Conservation (phyloP, 1,284 basidiomycete species). For the Ganoderma boninense region DNA sequence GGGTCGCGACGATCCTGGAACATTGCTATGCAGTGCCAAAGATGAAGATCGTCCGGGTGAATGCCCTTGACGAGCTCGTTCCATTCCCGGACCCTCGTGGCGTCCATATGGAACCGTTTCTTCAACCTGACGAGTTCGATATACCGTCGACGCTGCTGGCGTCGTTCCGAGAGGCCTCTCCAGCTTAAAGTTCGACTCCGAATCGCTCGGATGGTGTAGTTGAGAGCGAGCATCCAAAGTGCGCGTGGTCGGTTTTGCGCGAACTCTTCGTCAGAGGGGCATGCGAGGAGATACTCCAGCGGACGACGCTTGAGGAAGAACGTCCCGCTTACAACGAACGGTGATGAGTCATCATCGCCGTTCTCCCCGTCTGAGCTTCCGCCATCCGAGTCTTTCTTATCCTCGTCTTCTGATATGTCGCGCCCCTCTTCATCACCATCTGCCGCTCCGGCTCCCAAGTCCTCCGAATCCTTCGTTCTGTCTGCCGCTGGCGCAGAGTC, state of each 20-base stretch:
- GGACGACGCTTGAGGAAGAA: constrained; percentile 12
- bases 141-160: background rate
- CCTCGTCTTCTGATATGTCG: background rate
- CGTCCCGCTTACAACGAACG: background rate
- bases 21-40: constrained; percentile 6
- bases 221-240: background rate
- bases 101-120: background rate
- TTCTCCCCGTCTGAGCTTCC: background rate
- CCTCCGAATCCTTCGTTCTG: background rate
- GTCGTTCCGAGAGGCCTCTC: background rate
- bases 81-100: constrained; percentile 8
- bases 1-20: background rate
- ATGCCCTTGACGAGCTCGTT: constrained; percentile 4
- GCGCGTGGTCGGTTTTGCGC: background rate
- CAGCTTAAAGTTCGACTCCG: background rate
- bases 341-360: background rate
- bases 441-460: background rate
- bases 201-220: background rate
- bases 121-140: background rate
- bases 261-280: background rate
- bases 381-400: background rate
- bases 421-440: background rate
- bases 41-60: constrained; percentile 14
- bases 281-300: constrained; percentile 6
- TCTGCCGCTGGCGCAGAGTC: background rate